Conservation (phyloP, 23 red algal genomes). For the Chondrus crispus region DNA sequence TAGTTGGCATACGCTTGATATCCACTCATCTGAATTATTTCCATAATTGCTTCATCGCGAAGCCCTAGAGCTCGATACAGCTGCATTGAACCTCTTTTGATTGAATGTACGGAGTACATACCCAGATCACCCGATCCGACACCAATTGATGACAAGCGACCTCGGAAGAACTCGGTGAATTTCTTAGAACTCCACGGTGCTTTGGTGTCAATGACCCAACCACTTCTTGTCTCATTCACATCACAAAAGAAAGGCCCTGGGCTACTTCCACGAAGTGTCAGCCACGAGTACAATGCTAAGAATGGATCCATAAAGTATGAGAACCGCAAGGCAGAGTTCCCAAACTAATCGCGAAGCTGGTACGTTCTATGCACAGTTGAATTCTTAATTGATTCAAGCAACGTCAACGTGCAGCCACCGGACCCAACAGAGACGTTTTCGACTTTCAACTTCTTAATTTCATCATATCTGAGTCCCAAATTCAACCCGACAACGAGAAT, state of each 20-base stretch:
- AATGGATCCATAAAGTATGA: not conserved
- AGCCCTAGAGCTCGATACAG: not conserved
- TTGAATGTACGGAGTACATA: not conserved
- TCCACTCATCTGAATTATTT: conserved; percentile 3
- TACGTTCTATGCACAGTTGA: not conserved
- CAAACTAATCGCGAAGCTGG: not conserved
- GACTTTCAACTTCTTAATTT: not conserved
- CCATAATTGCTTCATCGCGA: not conserved
- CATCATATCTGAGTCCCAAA: not conserved
- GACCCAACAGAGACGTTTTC: not conserved
- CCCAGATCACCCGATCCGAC: not conserved
- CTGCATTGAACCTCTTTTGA: not conserved
- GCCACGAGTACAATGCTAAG: not conserved
- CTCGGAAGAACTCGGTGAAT: not conserved
- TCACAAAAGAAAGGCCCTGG: not conserved
- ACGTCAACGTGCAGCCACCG: not conserved
- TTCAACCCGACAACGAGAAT: not conserved
- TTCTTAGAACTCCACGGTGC: not conserved
- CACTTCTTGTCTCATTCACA: not conserved
- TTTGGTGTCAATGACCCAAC: not conserved
- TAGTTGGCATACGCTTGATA: conserved; percentile 1
- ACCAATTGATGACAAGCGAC: not conserved
- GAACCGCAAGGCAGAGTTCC: not conserved
- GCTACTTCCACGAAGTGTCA: not conserved
- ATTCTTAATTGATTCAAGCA: not conserved